These are phyloP conservation scores for Nicotiana knightiana DNA, from an alignment of 257 asterid species.

Conservation along the genomic window DNA sequence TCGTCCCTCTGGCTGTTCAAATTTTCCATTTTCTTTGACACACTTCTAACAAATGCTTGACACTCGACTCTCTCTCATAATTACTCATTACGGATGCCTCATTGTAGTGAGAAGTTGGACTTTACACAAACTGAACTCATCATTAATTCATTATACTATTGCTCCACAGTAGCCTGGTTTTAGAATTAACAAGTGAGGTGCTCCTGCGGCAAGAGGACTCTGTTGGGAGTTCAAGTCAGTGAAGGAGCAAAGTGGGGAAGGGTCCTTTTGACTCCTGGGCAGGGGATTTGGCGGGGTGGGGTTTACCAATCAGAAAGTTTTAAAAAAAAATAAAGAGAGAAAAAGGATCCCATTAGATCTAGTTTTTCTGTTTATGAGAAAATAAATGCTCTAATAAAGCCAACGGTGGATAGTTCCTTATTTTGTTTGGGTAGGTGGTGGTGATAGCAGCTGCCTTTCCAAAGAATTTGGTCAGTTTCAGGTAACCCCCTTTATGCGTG, in stretches of 20 bases:
- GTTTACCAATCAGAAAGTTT: neutral
- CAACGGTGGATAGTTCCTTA: neutral
- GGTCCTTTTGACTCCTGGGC: conserved; percentile 3
- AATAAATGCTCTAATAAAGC: neutral
- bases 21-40: neutral
- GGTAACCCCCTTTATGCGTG: neutral
- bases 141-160: neutral
- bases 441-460: neutral
- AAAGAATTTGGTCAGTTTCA: neutral
- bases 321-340: neutral
- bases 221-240: conserved; percentile 3
- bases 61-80: neutral
- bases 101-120: neutral
- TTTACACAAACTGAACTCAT: neutral
- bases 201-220: neutral
- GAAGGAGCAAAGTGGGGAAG: neutral
- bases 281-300: neutral
- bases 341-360: neutral
- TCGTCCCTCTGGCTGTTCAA: neutral
- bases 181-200: neutral
- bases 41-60: neutral
- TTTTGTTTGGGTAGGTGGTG: neutral
- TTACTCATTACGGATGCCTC: neutral
- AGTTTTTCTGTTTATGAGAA: neutral
- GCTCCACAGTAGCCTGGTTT: neutral